phyloP scores from a whole-genome alignment of 2,329 filamentous ascomycete species.

The Aspergillus brunneoviolaceus region DNA sequence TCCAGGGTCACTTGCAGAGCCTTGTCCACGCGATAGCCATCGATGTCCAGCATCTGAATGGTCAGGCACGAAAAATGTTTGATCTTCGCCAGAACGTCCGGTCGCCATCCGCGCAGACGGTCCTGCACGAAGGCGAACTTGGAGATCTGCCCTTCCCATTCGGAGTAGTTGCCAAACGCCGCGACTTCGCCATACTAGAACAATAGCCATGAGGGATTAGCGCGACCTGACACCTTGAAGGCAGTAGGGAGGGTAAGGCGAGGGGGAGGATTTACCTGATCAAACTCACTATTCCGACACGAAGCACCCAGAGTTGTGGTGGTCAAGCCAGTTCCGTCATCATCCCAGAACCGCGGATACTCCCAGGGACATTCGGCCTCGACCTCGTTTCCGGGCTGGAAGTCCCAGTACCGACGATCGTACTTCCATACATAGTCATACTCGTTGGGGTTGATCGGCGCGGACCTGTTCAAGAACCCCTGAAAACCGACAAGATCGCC shows the following conservation, averaged over 20 bases:
- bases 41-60: conserved; percentile 60
- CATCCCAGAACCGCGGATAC: conserved; percentile 63
- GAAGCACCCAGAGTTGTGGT: conserved; percentile 4
- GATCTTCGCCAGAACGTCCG: conserved; percentile 56
- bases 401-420: conserved; percentile 56
- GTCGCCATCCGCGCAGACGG: conserved; percentile 62
- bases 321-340: conserved; percentile 26
- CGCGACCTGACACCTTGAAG: no score
- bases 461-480: conserved; percentile 43
- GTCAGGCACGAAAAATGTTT: conserved; percentile 62
- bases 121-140: conserved; percentile 68
- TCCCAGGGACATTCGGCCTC: conserved; percentile 43
- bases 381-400: conserved; percentile 54
- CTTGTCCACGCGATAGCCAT: conserved; percentile 66
- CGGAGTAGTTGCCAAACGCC: conserved; percentile 61
- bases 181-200: conserved; percentile 57
- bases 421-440: conserved; percentile 59
- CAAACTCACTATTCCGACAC: conserved; percentile 55
- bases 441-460: conserved; percentile 55
- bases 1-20: conserved; percentile 63
- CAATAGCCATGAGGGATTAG: neutral
- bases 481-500: conserved; percentile 58
- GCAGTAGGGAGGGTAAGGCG: neutral
- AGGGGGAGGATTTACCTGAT: conserved; percentile 39
- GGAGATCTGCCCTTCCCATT: conserved; percentile 62